Evolutionary conservation across 1,139 yeast genomes (phyloP).

Genomic region (Cylindricascospora bacillispora): DNA sequence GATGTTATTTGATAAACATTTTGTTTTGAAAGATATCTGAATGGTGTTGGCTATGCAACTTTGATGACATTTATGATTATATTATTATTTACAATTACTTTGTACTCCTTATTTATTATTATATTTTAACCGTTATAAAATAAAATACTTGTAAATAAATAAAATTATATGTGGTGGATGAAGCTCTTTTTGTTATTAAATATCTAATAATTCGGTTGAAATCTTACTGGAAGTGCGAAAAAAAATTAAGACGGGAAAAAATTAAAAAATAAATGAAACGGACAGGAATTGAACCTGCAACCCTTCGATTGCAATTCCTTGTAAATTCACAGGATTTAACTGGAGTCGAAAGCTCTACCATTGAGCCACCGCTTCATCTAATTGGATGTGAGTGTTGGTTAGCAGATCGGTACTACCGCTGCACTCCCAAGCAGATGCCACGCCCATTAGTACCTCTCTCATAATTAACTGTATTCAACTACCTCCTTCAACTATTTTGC

Average conservation of each 20-base stretch:
- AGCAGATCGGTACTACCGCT: no score
- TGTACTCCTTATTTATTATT: neutral
- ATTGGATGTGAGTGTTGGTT: no score
- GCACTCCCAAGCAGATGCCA: no score
- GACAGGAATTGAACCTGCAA: conserved; percentile 72
- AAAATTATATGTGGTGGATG: neutral
- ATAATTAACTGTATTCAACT: no score
- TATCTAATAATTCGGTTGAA: neutral
- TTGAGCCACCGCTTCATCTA: conserved; percentile 82
- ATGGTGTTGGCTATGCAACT: no score
- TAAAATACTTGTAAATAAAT: neutral
- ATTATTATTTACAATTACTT: neutral
- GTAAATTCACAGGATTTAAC: conserved; percentile 27
- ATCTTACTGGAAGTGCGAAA: neutral
- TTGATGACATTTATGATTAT: neutral
- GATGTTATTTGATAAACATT: conserved; percentile 57
- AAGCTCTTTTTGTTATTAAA: neutral
- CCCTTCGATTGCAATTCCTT: conserved; percentile 44
- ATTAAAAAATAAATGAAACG: conserved; percentile 36
- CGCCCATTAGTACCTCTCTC: no score
- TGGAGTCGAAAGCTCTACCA: conserved; percentile 91
- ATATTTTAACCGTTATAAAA: neutral
- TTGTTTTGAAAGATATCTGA: conserved; percentile 8
- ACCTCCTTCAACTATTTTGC: no score
- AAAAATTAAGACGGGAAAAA: neutral